These are phyloP conservation scores for Cercophora scortea DNA, from an alignment of 495 filamentous ascomycete species.

Conservation along the genomic window DNA sequence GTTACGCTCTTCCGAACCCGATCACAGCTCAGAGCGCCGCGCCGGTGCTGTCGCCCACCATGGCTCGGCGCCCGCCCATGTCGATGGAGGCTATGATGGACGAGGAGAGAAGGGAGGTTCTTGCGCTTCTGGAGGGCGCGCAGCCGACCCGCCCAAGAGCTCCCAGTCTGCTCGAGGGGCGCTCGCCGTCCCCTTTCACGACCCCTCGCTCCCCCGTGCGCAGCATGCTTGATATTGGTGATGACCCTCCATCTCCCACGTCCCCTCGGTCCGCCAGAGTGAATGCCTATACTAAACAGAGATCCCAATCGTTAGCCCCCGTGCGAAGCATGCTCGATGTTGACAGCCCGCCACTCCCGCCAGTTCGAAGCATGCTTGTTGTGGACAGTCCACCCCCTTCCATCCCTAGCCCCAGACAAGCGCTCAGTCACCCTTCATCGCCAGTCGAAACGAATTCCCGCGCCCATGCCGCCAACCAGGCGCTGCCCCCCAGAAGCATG, in stretches of 20 bases:
- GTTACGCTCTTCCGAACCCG: no score
- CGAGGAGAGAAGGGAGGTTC: slow-evolving; percentile 63
- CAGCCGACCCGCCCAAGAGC: slow-evolving; percentile 28
- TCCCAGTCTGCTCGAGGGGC: slow-evolving; percentile 23
- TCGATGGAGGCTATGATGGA: slow-evolving; percentile 66
- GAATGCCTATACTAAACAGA: slow-evolving; percentile 19
- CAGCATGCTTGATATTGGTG: slow-evolving; percentile 48
- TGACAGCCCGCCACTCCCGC: slow-evolving; percentile 24
- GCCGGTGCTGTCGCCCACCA: slow-evolving; percentile 9
- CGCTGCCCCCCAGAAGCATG: slow-evolving; percentile 38
- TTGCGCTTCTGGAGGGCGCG: slow-evolving; percentile 50
- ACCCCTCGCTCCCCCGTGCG: slow-evolving; percentile 47
- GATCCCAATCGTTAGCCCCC: slow-evolving; percentile 26
- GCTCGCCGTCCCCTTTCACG: slow-evolving; percentile 41
- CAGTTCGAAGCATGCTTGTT: slow-evolving; percentile 36
- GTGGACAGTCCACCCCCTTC: slow-evolving; percentile 21
- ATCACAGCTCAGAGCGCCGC: not conserved
- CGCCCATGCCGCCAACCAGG: slow-evolving; percentile 8
- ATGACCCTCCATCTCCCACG: slow-evolving; percentile 12
- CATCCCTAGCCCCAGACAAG: slow-evolving; percentile 11
- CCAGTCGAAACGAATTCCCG: slow-evolving; percentile 21
- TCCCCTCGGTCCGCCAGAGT: slow-evolving; percentile 13
- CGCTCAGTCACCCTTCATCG: slow-evolving; percentile 33
- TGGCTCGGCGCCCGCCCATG: slow-evolving; percentile 33
- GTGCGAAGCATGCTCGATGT: slow-evolving; percentile 57